A percentile compares a stretch with the other conserved stretches of the same genome.
Evolutionary conservation across 257 asterid genomes (phyloP).

Genomic region (Sherardia arvensis): DNA sequence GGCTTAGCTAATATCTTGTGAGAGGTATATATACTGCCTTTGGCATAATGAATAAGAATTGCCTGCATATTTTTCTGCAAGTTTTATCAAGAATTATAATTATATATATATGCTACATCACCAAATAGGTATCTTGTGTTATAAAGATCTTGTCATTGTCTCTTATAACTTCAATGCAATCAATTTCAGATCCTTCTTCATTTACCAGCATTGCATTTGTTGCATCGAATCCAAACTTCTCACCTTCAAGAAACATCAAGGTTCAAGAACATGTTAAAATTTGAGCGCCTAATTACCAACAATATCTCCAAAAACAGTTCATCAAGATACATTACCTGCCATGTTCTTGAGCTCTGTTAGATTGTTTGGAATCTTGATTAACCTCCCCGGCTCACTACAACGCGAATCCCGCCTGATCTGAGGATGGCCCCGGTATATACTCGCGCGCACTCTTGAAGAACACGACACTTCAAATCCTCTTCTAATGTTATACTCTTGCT

Average conservation of each 20-base stretch:
- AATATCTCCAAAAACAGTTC: neutral
- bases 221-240: conserved; percentile 77
- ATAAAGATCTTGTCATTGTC: conserved; percentile 56
- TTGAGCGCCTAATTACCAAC: neutral
- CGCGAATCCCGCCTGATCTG: conserved; percentile 24
- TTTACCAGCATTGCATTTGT: conserved; percentile 41
- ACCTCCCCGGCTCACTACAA: conserved; percentile 58
- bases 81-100: neutral
- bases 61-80: neutral
- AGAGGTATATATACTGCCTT: no score
- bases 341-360: conserved; percentile 48
- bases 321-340: conserved; percentile 45
- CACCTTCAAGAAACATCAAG: conserved; percentile 38
- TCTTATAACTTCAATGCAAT: conserved; percentile 80
- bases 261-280: neutral
- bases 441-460: conserved; percentile 46
- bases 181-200: conserved; percentile 80
- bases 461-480: conserved; percentile 6
- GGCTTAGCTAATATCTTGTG: neutral
- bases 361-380: conserved; percentile 49
- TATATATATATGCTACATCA: neutral
- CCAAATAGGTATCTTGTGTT: conserved; percentile 1
- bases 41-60: neutral
- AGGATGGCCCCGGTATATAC: conserved; percentile 75
- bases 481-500: conserved; percentile 5